Base-by-base conservation (phyloP, 371 early-diverging fungal species). In the Mortierella sp. region DNA sequence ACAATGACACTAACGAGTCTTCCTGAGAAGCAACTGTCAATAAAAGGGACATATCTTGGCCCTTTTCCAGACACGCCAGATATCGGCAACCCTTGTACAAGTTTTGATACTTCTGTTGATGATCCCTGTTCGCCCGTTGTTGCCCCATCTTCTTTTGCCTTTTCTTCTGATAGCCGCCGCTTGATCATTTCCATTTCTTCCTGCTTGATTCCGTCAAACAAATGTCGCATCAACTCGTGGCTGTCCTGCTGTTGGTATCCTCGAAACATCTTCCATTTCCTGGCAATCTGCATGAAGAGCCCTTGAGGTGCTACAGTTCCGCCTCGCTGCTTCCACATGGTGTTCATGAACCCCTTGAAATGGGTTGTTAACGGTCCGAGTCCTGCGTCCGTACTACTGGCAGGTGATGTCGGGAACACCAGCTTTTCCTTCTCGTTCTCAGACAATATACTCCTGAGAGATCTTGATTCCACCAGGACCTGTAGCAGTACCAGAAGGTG, bases 21-120 rank as follows among this genome's bases (percentile, higher is more conserved):
- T 26, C 87, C 88, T 19, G 87, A 86, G 83, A 91, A 91, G 39
- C 86, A 81, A 30, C 80, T 79, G 41, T 88, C 88, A 24, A 90
- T 87, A 66, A 89, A 88, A 14, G 90, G 87, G 21, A 65, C 67
- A 45, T 78, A 78, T 56, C 81, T 78, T 19, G 56, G 19, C 30
- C 43, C 26, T 38, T 42, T 19, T 45, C 39, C 60, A 43, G n/a
- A 39, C 31, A 18, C 48, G 34, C 34, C 4, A 34, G 34, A 34
- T 10, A 34, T 34, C 34, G 4, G 7, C 34, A 10, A 10, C 28
- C 24, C 26, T 18, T 41, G 38, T 18, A 24, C 21, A 45, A 21
- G n/a, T 7, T 46, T 46, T n/a, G 23, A 23, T 41, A 27, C 39
- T 12, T 38, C 38, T 27, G n/a, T 34, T 34, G 34, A 34, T 10